phyloP scores from a whole-genome alignment of 208 protist species.

The Strigomonas culicis region DNA sequence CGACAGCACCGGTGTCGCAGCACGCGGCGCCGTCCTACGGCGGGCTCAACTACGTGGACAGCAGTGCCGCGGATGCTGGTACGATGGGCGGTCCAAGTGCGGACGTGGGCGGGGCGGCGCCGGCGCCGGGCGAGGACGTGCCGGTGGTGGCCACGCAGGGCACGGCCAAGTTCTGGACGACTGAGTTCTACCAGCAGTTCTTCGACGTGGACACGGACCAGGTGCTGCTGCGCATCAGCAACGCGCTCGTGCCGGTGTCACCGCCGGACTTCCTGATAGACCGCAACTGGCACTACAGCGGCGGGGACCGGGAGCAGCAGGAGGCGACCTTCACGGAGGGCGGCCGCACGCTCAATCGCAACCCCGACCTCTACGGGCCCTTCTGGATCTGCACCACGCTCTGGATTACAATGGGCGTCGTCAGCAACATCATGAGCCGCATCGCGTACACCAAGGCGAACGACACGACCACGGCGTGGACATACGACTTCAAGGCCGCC shows the following conservation, averaged over 20 bases:
- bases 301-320: background rate
- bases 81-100: constrained; percentile 11
- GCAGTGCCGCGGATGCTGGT: constrained; percentile 3
- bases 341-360: constrained; percentile 44
- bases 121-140: background rate
- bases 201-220: constrained; percentile 88
- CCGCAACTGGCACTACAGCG: constrained; percentile 66
- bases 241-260: constrained; percentile 59
- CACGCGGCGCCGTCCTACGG: background rate
- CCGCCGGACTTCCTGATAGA: constrained; percentile 80
- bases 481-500: constrained; percentile 72
- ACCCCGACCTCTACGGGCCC: constrained; percentile 87
- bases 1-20: background rate
- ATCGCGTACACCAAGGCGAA: constrained; percentile 44
- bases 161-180: constrained; percentile 72
- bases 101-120: constrained; percentile 1
- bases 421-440: constrained; percentile 72
- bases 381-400: constrained; percentile 91
- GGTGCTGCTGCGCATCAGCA: constrained; percentile 71
- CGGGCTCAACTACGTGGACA: background rate
- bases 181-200: constrained; percentile 89
- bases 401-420: constrained; percentile 84
- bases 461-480: constrained; percentile 34
- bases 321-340: constrained; percentile 31
- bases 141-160: constrained; percentile 7